Base-by-base conservation (phyloP, 169 alveolate species). In the Plasmodium adleri region DNA sequence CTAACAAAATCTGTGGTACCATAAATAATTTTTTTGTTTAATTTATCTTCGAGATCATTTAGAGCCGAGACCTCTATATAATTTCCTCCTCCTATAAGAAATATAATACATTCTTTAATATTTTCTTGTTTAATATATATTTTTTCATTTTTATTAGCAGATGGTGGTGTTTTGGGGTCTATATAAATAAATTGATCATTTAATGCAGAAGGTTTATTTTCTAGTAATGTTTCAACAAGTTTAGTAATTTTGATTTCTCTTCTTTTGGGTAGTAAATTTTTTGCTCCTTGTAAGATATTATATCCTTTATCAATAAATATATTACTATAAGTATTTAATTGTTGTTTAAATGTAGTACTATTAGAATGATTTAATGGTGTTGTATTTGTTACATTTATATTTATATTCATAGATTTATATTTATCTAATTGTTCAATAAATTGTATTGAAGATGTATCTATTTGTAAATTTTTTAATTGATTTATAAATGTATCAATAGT, bases 1-100 rank as follows among this genome's bases (percentile, higher is more conserved):
- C 92, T 76, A 2, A 92, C 76, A 88, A 92, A 92, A 67, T 92
- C 95, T 22, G 95, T 92, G 26, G 94, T 86, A 4, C 95, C 95
- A 32, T 92, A 92, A 20, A 92, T 92, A 54, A 92, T 92, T 70
- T 88, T 92, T 63, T 92, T 92, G 50, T 92, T 92, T 28, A 90
- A 62, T 50, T 89, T 92, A 20, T 93, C 74, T 43, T 96, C 96
- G 71, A 92, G 67, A 15, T 94, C 96, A 68, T 91, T 90, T 60
- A 95, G 45, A 24, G 94, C 95, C 12, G 92, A 88, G 17, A 96
- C 93, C 66, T 95, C 97, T 49, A 90, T 92, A 91, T 92, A 95
- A 74, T 93, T 92, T 32, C 97, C 97, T 32, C 97, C 97, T 2
- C 97, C 97, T 0, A 95, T 93, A 1, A 95, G 83, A 63, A 95